Evolutionary conservation across 2,329 filamentous ascomycete genomes (phyloP), one percentile per base, ranked within the genome.

Genomic region (Neopestalotiopsis rosae): DNA sequence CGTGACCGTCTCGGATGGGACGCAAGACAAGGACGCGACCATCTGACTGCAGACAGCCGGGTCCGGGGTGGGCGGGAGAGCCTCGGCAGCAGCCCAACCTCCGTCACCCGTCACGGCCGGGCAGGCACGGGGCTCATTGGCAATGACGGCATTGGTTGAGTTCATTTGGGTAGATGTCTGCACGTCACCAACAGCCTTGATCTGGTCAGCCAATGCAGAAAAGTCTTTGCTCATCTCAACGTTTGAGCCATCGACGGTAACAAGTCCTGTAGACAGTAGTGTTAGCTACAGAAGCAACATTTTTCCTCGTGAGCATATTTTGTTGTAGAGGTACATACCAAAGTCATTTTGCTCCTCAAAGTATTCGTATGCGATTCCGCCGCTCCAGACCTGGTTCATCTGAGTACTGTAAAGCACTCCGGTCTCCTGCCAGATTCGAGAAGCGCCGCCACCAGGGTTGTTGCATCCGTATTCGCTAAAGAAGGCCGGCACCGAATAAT

Each of bases 381-480:
- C 92, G 71, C 90, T 92, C 89, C 90, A 92, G 74, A 93, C 89
- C 56, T 80, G 75, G 66, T 86, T 88, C 92, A 94, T 94, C 73
- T 92, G 73, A 57, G 79, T 69, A 69, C 91, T 88, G 78, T 88
- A 94, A 38, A 94, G 85, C 69, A 88, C 86, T 34, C 80, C 79
- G 28, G 93, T 90, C 74, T 94, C 92, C 62, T 87, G 89, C 82
- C 93, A 94, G 52, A 81, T 78, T 79, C 91, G 90, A 61, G 90
- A 89, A 70, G 83, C 79, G 62, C 69, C 71, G 28, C 79, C 78
- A 30, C 72, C 71, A 12, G 76, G 69, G 84, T 84, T 45, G 81
- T 92, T 94, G 87, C 92, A 94, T 72, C 92, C 92, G 76, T 94
- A 94, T 79, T 94, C 91, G 71, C 91, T 91, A 79, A 94, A 94